A percentile compares a stretch with the other conserved stretches of the same genome.
These are phyloP conservation scores for Blastocystis sp. DNA, from an alignment of 352 stramenopile genomes.

Conservation along the genomic window DNA sequence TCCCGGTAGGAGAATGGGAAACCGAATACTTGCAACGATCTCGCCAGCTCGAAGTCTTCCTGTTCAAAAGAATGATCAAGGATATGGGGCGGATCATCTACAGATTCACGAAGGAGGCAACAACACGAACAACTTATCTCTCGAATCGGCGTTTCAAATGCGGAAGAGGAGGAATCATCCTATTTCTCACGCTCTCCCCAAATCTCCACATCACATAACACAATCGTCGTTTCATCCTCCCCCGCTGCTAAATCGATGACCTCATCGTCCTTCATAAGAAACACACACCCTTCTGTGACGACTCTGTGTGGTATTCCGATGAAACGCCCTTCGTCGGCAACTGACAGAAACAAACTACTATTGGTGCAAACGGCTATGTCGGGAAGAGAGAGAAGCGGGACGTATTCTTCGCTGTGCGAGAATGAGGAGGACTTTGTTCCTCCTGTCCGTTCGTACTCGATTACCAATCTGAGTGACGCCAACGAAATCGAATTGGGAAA, in stretches of 20 bases:
- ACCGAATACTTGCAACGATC: constrained; percentile 27
- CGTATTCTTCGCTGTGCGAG: constrained; percentile 61
- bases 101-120: too few relatives aligned
- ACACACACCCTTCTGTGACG: too few relatives aligned
- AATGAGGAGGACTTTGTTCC: constrained; percentile 28
- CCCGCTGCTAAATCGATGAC: constrained; percentile 29
- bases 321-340: too few relatives aligned
- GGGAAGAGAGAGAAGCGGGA: constrained; percentile 43
- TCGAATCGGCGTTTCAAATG: neutral
- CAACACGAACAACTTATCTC: neutral
- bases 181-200: neutral
- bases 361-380: neutral
- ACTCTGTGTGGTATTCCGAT: too few relatives aligned
- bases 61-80: neutral
- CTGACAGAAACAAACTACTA: too few relatives aligned
- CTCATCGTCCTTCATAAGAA: neutral
- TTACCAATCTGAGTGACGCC: neutral
- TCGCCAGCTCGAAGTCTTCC: constrained; percentile 29
- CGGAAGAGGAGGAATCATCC: constrained; percentile 19
- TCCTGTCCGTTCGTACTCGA: neutral
- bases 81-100: neutral
- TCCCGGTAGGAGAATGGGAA: neutral
- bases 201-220: neutral
- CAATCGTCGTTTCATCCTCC: neutral
- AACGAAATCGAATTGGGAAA: constrained; percentile 30